Conservation (phyloP, 2,329 filamentous ascomycete species). For the Pestalotiopsis sp. region DNA sequence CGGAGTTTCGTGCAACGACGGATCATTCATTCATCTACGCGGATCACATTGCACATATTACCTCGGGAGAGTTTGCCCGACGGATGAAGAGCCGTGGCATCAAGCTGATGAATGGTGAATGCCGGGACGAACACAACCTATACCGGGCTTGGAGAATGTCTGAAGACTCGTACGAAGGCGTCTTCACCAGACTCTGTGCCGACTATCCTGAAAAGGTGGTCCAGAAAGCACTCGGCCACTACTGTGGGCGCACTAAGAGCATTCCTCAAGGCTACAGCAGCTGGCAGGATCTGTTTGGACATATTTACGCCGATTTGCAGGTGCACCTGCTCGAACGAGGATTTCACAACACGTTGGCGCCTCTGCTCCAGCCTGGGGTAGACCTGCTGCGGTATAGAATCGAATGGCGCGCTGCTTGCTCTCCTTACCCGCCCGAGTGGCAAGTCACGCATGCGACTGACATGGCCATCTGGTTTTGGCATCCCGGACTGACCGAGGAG, state of each 20-base stretch:
- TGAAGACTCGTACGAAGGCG: constrained; percentile 12
- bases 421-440: constrained; percentile 12
- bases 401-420: constrained; percentile 15
- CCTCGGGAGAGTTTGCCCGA: constrained; percentile 14
- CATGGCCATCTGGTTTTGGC: constrained; percentile 18
- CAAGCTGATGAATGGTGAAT: constrained; percentile 17
- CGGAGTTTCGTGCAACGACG: constrained; percentile 16
- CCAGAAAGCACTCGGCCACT: constrained; percentile 8
- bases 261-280: constrained; percentile 9
- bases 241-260: not conserved
- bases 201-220: constrained; percentile 13
- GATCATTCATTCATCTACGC: constrained; percentile 12
- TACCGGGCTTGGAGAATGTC: constrained; percentile 16
- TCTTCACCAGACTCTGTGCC: constrained; percentile 13
- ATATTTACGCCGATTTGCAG: constrained; percentile 16
- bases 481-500: constrained; percentile 12
- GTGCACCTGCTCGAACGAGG: constrained; percentile 16
- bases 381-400: constrained; percentile 17
- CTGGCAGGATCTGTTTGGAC: constrained; percentile 17
- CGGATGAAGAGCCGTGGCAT: constrained; percentile 18
- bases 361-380: constrained; percentile 12
- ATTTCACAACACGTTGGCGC: constrained; percentile 11
- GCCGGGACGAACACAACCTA: constrained; percentile 15
- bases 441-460: constrained; percentile 17
- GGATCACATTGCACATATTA: constrained; percentile 13